These are phyloP conservation scores for Erodium chrysanthum DNA, from an alignment of 441 rosid genomes.

Conservation along the genomic window DNA sequence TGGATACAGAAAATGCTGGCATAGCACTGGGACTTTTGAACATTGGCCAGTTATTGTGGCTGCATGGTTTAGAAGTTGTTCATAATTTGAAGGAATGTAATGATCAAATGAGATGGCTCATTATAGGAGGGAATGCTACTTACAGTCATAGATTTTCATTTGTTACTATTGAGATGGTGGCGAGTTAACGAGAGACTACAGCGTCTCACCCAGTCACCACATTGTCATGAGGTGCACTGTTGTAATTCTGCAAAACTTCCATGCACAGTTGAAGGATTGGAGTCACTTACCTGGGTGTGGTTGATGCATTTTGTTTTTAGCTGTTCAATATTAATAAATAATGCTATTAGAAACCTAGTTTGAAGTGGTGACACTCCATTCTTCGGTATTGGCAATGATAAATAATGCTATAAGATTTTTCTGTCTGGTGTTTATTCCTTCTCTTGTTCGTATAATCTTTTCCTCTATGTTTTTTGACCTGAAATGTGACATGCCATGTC, in stretches of 20 bases:
- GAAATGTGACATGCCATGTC: neutral
- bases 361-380: neutral
- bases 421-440: neutral
- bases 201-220: neutral
- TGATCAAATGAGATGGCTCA: neutral
- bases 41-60: neutral
- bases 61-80: neutral
- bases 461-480: neutral
- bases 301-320: neutral
- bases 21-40: neutral
- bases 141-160: neutral
- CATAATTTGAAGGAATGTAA: neutral
- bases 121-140: neutral
- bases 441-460: neutral
- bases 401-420: neutral
- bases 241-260: neutral
- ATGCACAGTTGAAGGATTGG: neutral
- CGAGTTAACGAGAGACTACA: neutral
- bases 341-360: neutral
- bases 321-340: neutral
- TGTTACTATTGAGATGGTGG: neutral
- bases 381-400: neutral
- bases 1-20: neutral
- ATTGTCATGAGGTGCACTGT: neutral
- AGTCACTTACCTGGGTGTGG: neutral